A percentile compares a stretch with the other conserved stretches of the same genome.
Conservation (phyloP, 2,329 filamentous ascomycete species). For the Neoscytalidium dimidiatum region DNA sequence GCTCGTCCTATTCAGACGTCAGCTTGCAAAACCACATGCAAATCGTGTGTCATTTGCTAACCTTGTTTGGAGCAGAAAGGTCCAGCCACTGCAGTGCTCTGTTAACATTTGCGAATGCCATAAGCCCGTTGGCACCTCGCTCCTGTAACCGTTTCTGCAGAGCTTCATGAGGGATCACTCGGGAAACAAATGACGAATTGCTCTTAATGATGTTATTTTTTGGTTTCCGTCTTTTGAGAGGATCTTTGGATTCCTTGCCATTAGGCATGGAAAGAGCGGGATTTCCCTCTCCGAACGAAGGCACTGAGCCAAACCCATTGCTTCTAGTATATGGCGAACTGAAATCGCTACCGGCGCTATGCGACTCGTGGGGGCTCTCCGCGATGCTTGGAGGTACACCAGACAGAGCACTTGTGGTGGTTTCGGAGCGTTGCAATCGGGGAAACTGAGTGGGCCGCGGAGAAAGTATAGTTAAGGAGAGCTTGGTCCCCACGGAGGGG, state of each 20-base stretch:
- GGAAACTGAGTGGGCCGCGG: slow-evolving; percentile 48
- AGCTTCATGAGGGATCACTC: slow-evolving; percentile 86
- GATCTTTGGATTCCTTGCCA: slow-evolving; percentile 67
- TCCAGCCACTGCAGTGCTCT: slow-evolving; percentile 96
- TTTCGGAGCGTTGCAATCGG: slow-evolving; percentile 43
- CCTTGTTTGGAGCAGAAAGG: slow-evolving; percentile 72
- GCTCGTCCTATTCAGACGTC: slow-evolving; percentile 65
- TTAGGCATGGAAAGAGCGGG: slow-evolving; percentile 63
- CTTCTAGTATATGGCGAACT: slow-evolving; percentile 34
- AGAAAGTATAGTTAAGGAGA: slow-evolving; percentile 75
- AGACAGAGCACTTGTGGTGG: slow-evolving; percentile 43
- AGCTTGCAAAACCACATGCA: neutral
- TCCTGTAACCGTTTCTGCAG: slow-evolving; percentile 79
- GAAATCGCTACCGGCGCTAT: slow-evolving; percentile 47
- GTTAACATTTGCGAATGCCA: slow-evolving; percentile 94
- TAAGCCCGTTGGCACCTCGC: slow-evolving; percentile 74
- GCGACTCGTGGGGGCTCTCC: slow-evolving; percentile 45
- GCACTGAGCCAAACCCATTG: slow-evolving; percentile 41
- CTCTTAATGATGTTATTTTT: slow-evolving; percentile 99
- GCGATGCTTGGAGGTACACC: slow-evolving; percentile 49
- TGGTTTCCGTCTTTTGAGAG: slow-evolving; percentile 79
- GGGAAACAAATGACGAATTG: slow-evolving; percentile 97
- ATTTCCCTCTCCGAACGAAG: slow-evolving; percentile 86
- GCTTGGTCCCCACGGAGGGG: slow-evolving; percentile 80
- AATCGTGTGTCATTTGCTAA: slow-evolving; percentile 27